Evolutionary conservation across 305 asterid genomes (phyloP).

Genomic region (Solanum hybrid): DNA sequence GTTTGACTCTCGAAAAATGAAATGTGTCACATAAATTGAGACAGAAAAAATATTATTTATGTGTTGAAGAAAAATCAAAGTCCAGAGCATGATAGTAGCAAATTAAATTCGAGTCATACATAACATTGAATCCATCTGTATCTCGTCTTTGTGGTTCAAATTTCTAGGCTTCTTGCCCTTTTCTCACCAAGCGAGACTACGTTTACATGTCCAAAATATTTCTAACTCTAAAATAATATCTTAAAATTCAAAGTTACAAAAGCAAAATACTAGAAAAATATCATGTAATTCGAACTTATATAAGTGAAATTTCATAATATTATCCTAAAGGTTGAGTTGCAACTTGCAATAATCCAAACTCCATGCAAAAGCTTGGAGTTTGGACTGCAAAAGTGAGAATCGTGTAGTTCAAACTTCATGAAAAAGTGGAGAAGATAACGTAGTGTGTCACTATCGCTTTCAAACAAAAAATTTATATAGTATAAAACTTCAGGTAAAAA

Average conservation of each 20-base stretch:
- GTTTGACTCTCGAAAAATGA: background rate
- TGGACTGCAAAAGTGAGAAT: background rate
- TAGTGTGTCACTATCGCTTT: background rate
- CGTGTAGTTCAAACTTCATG: background rate
- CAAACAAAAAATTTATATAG: background rate
- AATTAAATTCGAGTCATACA: background rate
- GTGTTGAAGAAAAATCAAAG: background rate
- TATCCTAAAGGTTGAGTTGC: background rate
- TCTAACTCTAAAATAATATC: background rate
- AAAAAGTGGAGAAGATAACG: background rate
- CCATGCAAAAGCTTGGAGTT: background rate
- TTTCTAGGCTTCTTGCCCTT: background rate
- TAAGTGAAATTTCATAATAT: background rate
- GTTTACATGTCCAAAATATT: background rate
- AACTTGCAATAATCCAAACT: background rate
- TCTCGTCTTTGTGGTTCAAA: background rate
- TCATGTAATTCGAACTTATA: background rate
- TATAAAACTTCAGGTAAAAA: background rate
- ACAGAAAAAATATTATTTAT: fast-evolving
- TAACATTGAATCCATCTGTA: background rate
- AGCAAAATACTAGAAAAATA: background rate
- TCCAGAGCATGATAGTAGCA: background rate
- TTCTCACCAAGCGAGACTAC: background rate
- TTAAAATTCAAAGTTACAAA: background rate
- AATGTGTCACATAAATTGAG: background rate